Evolutionary conservation across 2,329 filamentous ascomycete species (phyloP).

Genomic region (Raffaelea ambrosiae): DNA sequence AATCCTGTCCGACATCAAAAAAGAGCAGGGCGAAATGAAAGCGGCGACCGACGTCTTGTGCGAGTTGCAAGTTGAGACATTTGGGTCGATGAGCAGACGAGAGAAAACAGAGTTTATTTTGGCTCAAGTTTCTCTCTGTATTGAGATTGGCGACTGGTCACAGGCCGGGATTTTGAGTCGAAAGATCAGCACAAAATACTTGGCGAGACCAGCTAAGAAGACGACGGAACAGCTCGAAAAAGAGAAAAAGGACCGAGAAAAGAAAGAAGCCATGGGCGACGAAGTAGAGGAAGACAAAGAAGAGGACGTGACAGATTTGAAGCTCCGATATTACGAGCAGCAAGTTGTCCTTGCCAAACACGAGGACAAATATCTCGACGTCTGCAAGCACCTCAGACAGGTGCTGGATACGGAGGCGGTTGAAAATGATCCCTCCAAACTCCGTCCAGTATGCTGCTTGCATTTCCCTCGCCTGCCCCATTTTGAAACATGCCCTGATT

Average conservation of each 20-base stretch:
- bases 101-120: slow-evolving; percentile 99
- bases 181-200: slow-evolving; percentile 94
- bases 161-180: slow-evolving; percentile 88
- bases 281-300: slow-evolving; percentile 70
- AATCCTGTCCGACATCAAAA: slow-evolving; percentile 96
- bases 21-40: slow-evolving; percentile 83
- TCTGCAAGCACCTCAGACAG: slow-evolving; percentile 96
- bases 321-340: slow-evolving; percentile 93
- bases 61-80: slow-evolving; percentile 97
- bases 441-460: slow-evolving; percentile 63
- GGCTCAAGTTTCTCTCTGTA: slow-evolving; percentile 88
- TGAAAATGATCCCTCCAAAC: slow-evolving; percentile 77
- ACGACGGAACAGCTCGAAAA: slow-evolving; percentile 82
- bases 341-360: slow-evolving; percentile 95
- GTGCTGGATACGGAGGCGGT: slow-evolving; percentile 94
- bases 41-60: slow-evolving; percentile 88
- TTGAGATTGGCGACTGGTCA: slow-evolving; percentile 92
- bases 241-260: slow-evolving; percentile 80
- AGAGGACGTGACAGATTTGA: slow-evolving; percentile 92
- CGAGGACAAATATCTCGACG: slow-evolving; percentile 93
- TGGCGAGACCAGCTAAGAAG: slow-evolving; percentile 85
- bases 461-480: not conserved
- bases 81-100: slow-evolving; percentile 92
- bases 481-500: too few relatives aligned
- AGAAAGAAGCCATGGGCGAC: slow-evolving; percentile 70